phyloP scores from a whole-genome alignment of 2,329 filamentous ascomycete genomes.

The Dothideomycetidae sp. region DNA sequence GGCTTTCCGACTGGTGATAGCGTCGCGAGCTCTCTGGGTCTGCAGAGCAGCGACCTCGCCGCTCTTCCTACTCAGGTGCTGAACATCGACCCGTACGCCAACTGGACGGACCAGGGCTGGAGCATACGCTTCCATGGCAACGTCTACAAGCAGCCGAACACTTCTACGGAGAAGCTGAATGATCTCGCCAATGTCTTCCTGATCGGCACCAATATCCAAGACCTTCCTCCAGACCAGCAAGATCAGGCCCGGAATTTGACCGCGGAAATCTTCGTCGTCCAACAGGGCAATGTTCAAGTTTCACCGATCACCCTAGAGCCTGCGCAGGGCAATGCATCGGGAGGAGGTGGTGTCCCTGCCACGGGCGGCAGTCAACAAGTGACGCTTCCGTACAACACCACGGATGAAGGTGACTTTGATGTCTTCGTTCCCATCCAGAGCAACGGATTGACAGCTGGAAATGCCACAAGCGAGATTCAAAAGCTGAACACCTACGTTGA shows the following conservation, averaged over 20 bases:
- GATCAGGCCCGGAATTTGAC: slow-evolving; percentile 61
- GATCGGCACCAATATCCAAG: slow-evolving; percentile 46
- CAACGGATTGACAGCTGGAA: slow-evolving; percentile 47
- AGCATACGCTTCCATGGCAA: slow-evolving; percentile 64
- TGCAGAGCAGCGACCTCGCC: slow-evolving; percentile 43
- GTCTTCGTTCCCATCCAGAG: slow-evolving; percentile 51
- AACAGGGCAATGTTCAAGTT: slow-evolving; percentile 51
- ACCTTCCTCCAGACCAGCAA: slow-evolving; percentile 45
- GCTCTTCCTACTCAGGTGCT: slow-evolving; percentile 55
- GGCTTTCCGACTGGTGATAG: slow-evolving; percentile 44
- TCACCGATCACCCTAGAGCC: slow-evolving; percentile 46
- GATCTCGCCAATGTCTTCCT: slow-evolving; percentile 57
- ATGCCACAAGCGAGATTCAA: slow-evolving; percentile 50
- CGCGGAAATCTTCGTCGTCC: slow-evolving; percentile 58
- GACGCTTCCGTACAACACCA: slow-evolving; percentile 51
- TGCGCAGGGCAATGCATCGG: slow-evolving; percentile 35
- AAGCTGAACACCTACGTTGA: slow-evolving; percentile 53
- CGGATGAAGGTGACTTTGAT: slow-evolving; percentile 56
- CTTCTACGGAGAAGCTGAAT: slow-evolving; percentile 49
- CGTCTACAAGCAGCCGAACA: slow-evolving; percentile 65
- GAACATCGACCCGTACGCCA: slow-evolving; percentile 53
- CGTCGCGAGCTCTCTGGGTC: slow-evolving; percentile 47
- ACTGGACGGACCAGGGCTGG: slow-evolving; percentile 67
- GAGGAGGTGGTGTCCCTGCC: slow-evolving; percentile 37
- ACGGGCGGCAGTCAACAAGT: slow-evolving; percentile 49